Percentiles rank a stretch among this genome's conserved stretches.
Evolutionary conservation across 1,284 basidiomycete genomes (phyloP).

Genomic region (Ceratobasidium sp.): DNA sequence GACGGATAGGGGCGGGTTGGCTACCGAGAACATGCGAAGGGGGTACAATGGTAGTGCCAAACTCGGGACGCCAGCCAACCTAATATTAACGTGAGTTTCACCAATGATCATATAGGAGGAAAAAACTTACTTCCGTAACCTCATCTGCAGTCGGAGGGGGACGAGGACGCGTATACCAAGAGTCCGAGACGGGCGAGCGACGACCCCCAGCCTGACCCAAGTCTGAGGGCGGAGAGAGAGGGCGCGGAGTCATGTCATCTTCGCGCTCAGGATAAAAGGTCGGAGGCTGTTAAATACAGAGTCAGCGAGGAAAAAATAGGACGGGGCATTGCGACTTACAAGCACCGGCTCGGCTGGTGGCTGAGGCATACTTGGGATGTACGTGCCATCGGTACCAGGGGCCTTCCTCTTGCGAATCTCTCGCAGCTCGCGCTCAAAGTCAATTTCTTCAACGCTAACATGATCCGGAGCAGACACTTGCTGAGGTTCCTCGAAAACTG

Average conservation of each 20-base stretch:
- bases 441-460: conserved; percentile 18
- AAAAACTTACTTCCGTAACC: conserved; percentile 19
- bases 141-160: conserved; percentile 25
- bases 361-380: conserved; percentile 32
- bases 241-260: conserved; percentile 30
- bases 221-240: conserved; percentile 28
- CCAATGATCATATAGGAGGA: not conserved
- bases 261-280: conserved; percentile 34
- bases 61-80: conserved; percentile 12
- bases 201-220: conserved; percentile 16
- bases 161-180: conserved; percentile 36
- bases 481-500: conserved; percentile 15
- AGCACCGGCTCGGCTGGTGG: conserved; percentile 34
- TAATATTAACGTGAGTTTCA: not conserved
- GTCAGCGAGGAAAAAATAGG: not conserved
- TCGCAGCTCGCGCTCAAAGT: conserved; percentile 16
- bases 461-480: not conserved
- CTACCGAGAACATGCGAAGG: conserved; percentile 12
- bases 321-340: not conserved
- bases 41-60: conserved; percentile 23
- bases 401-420: conserved; percentile 29
- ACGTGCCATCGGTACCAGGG: conserved; percentile 31
- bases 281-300: not conserved
- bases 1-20: conserved; percentile 14
- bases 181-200: conserved; percentile 30